These are phyloP conservation scores for Lasiodiplodia theobromae DNA, from an alignment of 2,329 filamentous ascomycete genomes.

Conservation along the genomic window DNA sequence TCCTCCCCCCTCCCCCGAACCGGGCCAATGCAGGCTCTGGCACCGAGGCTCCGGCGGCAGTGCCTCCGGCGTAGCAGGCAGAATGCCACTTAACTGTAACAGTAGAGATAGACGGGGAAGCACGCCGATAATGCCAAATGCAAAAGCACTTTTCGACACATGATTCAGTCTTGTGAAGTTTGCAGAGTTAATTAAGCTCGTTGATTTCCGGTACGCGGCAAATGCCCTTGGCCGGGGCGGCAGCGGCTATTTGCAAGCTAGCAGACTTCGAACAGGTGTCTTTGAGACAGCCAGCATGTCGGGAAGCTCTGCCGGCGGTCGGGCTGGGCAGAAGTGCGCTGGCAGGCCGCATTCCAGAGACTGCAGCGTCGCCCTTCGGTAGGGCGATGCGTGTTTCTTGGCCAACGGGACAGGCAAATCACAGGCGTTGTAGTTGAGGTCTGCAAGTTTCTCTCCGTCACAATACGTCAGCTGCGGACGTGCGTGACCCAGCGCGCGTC, in stretches of 20 bases:
- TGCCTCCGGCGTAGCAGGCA: slow-evolving; percentile 45
- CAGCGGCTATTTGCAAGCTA: slow-evolving; percentile 11
- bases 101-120: slow-evolving; percentile 10
- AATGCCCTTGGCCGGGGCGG: slow-evolving; percentile 7
- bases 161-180: not conserved
- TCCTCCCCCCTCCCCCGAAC: slow-evolving; percentile 63
- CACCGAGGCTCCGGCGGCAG: slow-evolving; percentile 58
- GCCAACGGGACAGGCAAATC: not conserved
- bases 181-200: not conserved
- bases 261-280: slow-evolving; percentile 6
- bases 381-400: slow-evolving; percentile 6
- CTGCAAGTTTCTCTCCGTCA: not conserved
- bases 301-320: not conserved
- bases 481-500: not conserved
- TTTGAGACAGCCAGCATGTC: slow-evolving; percentile 7
- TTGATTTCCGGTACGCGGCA: not conserved
- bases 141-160: slow-evolving; percentile 4
- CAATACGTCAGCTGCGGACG: slow-evolving; percentile 12
- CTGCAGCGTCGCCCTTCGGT: not conserved
- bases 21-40: slow-evolving; percentile 45
- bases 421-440: not conserved
- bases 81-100: not conserved
- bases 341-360: not conserved
- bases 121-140: not conserved
- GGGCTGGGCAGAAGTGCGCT: not conserved